Evolutionary conservation across 306 rosid species (phyloP), one percentile per base, ranked within the genome.

Genomic region (Prunus mira): DNA sequence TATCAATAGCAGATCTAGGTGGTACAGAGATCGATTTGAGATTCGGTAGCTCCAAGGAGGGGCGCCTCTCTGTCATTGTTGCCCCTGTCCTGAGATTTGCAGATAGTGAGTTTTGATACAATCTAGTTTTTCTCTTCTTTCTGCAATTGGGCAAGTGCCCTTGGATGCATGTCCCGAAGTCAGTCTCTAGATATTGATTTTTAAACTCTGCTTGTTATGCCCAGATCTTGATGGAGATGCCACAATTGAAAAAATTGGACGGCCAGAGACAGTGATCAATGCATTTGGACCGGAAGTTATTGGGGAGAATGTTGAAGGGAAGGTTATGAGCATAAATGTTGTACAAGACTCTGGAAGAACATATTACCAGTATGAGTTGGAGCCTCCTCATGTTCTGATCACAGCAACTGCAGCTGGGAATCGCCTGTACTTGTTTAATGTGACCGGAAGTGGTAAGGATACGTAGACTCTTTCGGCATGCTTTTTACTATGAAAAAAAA

Each of bases 1-100:
- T 95, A 73, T 95, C 99, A 52, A 95, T 95, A 83, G 99, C 99
- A 19, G 99, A 95, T 87, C 97, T 95, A n/a, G 99, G 99, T 64
- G 99, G 99, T 80, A 95, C 99, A 27, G 97, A 92, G 86, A 88
- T 95, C 75, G 99, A 95, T 76, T 89, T 95, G 82, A 90, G 99
- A 83, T 92, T 95, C 41, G 89, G 81, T 32, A 92, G 86, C 81
- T 25, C 92, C 6, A 92, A 87, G 83, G 93, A 95, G 90, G 97
- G 99, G 61, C 97, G 97, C 46, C 25, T 92, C 46, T 95, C 78
- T 46, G 99, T 95, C 55, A 78, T 95, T 55, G 97, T 95, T 61
- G 97, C 97, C 47, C 99, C 99, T 56, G 97, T 95, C 87, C 90
- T 86, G 71, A 89, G 99, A 83, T 95, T 95, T 45, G 79, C 96